phyloP scores from a whole-genome alignment of 768 basidiomycete species.

The Rhodotorula toruloides region DNA sequence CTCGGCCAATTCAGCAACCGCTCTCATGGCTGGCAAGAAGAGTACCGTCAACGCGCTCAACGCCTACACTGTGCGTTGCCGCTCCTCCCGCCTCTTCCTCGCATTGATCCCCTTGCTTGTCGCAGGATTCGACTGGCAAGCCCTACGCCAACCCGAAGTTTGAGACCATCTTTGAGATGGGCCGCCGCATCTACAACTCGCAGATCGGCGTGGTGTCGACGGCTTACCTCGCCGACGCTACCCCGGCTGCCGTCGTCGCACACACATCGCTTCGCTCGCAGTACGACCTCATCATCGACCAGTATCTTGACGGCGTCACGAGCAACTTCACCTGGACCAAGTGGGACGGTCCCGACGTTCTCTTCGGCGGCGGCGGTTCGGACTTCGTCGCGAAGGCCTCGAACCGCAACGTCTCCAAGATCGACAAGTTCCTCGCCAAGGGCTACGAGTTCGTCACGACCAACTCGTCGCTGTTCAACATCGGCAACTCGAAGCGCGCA shows the following conservation, averaged over 20 bases:
- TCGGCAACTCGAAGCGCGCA: constrained; percentile 43
- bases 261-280: constrained; percentile 43
- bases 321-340: constrained; percentile 45
- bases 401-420: constrained; percentile 40
- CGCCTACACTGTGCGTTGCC: background rate
- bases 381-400: constrained; percentile 32
- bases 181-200: constrained; percentile 43
- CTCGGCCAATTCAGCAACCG: constrained; percentile 49
- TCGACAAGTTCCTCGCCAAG: constrained; percentile 32
- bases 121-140: constrained; percentile 44
- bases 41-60: constrained; percentile 46
- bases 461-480: constrained; percentile 45
- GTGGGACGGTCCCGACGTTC: constrained; percentile 44
- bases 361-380: constrained; percentile 38
- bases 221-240: constrained; percentile 49
- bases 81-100: background rate
- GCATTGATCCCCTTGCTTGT: too few species aligned
- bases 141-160: constrained; percentile 46
- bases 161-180: constrained; percentile 48
- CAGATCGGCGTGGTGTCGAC: constrained; percentile 48
- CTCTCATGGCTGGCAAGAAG: constrained; percentile 47
- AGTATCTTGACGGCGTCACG: constrained; percentile 46
- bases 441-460: constrained; percentile 46
- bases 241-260: constrained; percentile 46
- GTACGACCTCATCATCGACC: constrained; percentile 46